Conservation (phyloP, 1,284 basidiomycete species). For the Ustanciosporium gigantosporum region DNA sequence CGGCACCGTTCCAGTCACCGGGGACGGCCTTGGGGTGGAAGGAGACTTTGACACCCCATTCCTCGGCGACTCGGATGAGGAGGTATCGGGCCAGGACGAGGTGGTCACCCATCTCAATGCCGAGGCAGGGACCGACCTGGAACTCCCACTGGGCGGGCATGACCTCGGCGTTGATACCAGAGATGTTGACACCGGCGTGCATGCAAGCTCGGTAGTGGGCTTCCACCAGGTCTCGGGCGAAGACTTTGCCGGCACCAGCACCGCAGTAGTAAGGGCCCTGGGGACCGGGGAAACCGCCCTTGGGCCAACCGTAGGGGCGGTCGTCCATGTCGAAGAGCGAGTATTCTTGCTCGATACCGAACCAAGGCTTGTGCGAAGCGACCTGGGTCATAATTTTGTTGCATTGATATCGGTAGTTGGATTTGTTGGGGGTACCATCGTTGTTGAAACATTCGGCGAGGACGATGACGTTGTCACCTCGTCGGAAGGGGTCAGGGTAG, state of each 20-base stretch:
- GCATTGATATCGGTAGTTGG: constrained; percentile 72
- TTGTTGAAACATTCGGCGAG: constrained; percentile 93
- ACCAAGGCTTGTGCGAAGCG: constrained; percentile 74
- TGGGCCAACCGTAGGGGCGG: constrained; percentile 86
- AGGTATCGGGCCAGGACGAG: constrained; percentile 59
- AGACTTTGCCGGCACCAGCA: constrained; percentile 97
- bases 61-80: constrained; percentile 71
- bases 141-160: constrained; percentile 99
- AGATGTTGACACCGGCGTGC: constrained; percentile 96
- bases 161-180: constrained; percentile 99
- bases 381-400: constrained; percentile 58
- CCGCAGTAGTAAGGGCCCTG: constrained; percentile 99
- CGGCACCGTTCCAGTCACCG: constrained; percentile 99
- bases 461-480: constrained; percentile 70
- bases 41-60: constrained; percentile 92
- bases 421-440: constrained; percentile 96
- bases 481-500: constrained; percentile 99
- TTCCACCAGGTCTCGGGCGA: constrained; percentile 97
- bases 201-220: constrained; percentile 96
- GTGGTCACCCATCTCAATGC: constrained; percentile 95
- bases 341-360: constrained; percentile 98
- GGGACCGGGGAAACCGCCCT: constrained; percentile 93
- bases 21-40: constrained; percentile 99
- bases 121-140: constrained; percentile 97
- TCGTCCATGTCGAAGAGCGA: constrained; percentile 94